Conservation (phyloP, 495 filamentous ascomycete species). For the Cercophora newfieldiana region DNA sequence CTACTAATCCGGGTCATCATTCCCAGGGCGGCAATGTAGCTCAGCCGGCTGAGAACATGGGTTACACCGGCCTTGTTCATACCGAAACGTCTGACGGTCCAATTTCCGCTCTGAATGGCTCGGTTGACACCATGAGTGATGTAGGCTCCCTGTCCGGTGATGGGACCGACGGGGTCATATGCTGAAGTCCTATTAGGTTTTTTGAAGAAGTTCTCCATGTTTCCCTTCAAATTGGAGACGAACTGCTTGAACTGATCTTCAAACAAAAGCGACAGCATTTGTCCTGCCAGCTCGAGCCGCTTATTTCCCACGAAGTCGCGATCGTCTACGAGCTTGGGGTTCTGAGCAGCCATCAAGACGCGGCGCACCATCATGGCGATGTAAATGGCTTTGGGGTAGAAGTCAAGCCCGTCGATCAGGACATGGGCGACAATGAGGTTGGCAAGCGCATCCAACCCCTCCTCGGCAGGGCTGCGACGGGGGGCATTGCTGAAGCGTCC, state of each 20-base stretch:
- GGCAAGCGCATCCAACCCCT: slow-evolving; percentile 87
- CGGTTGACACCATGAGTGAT: slow-evolving; percentile 91
- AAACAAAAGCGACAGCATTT: slow-evolving; percentile 92
- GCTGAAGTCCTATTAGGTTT: slow-evolving; percentile 81
- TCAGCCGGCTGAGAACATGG: slow-evolving; percentile 91
- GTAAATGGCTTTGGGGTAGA: slow-evolving; percentile 92
- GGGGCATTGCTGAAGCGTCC: slow-evolving; percentile 39
- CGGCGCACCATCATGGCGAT: slow-evolving; percentile 93
- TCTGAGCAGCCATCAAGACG: slow-evolving; percentile 89
- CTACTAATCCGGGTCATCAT: slow-evolving; percentile 99
- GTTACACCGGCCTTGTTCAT: slow-evolving; percentile 98
- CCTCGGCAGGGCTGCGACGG: slow-evolving; percentile 72
- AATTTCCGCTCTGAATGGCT: slow-evolving; percentile 95
- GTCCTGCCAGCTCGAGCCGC: slow-evolving; percentile 87
- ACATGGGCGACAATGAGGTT: slow-evolving; percentile 92
- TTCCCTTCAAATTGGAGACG: slow-evolving; percentile 79
- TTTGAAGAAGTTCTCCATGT: slow-evolving; percentile 89
- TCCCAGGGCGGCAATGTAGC: slow-evolving; percentile 95
- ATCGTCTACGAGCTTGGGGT: slow-evolving; percentile 87
- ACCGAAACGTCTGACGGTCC: slow-evolving; percentile 94
- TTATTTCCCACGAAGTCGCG: slow-evolving; percentile 99
- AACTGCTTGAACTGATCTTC: slow-evolving; percentile 98
- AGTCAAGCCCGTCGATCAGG: slow-evolving; percentile 83
- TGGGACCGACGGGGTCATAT: slow-evolving; percentile 79
- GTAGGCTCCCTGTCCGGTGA: slow-evolving; percentile 72